Evolutionary conservation across 352 stramenopile species (phyloP), one percentile per base, ranked within the genome.

Genomic region (Globisporangium heterothallicum): DNA sequence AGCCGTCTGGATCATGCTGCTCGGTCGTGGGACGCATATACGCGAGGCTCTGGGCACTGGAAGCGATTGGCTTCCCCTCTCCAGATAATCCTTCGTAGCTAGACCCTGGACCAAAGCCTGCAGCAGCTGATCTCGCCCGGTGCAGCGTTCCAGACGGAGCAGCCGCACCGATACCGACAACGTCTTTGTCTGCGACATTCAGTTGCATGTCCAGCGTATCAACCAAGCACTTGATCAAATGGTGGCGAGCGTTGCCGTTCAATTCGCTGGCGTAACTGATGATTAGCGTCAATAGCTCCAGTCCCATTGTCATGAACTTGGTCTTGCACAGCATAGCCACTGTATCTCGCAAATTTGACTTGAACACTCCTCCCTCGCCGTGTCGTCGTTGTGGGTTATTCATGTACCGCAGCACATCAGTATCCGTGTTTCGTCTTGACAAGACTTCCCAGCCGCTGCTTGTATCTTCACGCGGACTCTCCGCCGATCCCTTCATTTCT

Each of bases 211-310:
- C 64, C 29, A 92, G 68, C 1, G 61, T 56, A 4, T 74, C 70
- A n/a, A 88, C 56, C 24, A 89, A 56, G 43, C 82, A 92, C 30
- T 78, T 70, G 22, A 82, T 74, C 6, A 92, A 52, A 21, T 90
- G 73, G 48, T 75, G 69, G 9, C 72, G 62, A 5, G 70, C 64
- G 9, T 64, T 63, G 6, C 47, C 47, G 10, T 63, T 69, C 6
- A 92, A 32, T 14, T 86, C 63, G 12, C 52, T 42, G 19, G 78
- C 65, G 36, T 90, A 91, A 52, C 74, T 86, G 26, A 78, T 65
- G 30, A 94, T 58, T 19, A 91, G 58, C 18, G 84, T 71, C 6
- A 94, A 34, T 9, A 92, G 51, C 41, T 92, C 70, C 16, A 91
- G 60, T 8, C 82, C 84, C 63, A 90, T 84, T 3, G 55, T 59